phyloP scores from a whole-genome alignment of 441 rosid species.

The Croton setiger region DNA sequence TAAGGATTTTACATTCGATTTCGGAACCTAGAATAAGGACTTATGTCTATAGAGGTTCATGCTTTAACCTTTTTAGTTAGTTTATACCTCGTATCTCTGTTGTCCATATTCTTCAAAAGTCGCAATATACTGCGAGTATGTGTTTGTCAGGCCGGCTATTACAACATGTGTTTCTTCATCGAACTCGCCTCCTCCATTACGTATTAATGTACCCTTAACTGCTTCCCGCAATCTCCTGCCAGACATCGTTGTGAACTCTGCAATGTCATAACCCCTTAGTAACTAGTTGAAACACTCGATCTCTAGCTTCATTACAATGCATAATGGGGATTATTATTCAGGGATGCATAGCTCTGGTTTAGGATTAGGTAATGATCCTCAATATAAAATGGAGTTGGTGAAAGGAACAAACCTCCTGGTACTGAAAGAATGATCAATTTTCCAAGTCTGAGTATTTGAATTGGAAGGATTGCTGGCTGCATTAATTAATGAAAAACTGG shows the following conservation, averaged over 20 bases:
- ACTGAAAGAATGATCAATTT: slow-evolving; percentile 50
- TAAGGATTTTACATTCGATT: too few species aligned
- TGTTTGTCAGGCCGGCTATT: slow-evolving; percentile 56
- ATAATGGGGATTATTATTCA: not conserved
- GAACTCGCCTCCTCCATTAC: slow-evolving; percentile 46
- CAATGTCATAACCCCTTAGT: not conserved
- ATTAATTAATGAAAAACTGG: slow-evolving; percentile 12
- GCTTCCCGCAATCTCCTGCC: slow-evolving; percentile 56
- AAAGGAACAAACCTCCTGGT: slow-evolving; percentile 48
- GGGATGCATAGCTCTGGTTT: too few species aligned
- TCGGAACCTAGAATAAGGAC: not conserved
- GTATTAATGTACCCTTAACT: slow-evolving; percentile 44
- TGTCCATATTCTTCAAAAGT: slow-evolving; percentile 54
- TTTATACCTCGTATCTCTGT: slow-evolving; percentile 47
- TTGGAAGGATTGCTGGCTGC: slow-evolving; percentile 65
- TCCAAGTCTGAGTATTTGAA: slow-evolving; percentile 54
- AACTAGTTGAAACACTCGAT: not conserved
- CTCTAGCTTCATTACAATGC: not conserved
- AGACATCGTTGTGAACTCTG: slow-evolving; percentile 64
- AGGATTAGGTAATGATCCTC: too few species aligned
- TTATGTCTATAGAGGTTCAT: not conserved
- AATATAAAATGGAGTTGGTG: not conserved
- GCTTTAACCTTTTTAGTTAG: not conserved
- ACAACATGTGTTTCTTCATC: slow-evolving; percentile 38
- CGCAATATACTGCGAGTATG: slow-evolving; percentile 51